Evolutionary conservation across 1,284 basidiomycete genomes (phyloP).

Genomic region (Pisolithus thermaeus): DNA sequence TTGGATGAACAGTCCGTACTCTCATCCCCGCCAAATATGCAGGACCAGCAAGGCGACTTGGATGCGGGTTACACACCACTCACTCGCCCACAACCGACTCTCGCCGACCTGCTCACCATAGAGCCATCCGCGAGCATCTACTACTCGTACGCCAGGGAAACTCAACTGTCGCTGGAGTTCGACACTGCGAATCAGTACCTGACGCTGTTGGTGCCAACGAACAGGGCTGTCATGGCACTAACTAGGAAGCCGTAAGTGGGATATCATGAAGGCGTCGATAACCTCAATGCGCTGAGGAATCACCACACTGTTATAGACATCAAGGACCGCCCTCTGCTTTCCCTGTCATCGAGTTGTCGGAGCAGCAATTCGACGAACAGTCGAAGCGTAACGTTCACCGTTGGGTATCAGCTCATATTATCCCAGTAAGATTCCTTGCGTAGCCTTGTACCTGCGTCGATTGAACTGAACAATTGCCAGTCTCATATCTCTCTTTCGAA

Average conservation of each 20-base stretch:
- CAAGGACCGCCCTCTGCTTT: slow-evolving; percentile 42
- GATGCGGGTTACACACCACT: slow-evolving; percentile 16
- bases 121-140: slow-evolving; percentile 69
- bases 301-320: slow-evolving; percentile 36
- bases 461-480: slow-evolving; percentile 15
- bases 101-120: slow-evolving; percentile 71
- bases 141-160: slow-evolving; percentile 72
- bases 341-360: slow-evolving; percentile 48
- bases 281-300: neutral
- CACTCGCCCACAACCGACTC: slow-evolving; percentile 34
- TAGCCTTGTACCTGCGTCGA: neutral
- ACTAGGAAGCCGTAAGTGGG: slow-evolving; percentile 64
- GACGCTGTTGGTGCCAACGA: slow-evolving; percentile 69
- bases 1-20: slow-evolving; percentile 29
- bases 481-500: slow-evolving; percentile 27
- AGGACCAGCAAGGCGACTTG: neutral
- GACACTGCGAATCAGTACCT: slow-evolving; percentile 30
- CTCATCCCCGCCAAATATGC: slow-evolving; percentile 11
- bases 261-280: neutral
- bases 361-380: slow-evolving; percentile 53
- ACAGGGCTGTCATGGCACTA: slow-evolving; percentile 76
- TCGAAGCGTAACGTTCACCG: slow-evolving; percentile 60
- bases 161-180: slow-evolving; percentile 51
- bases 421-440: slow-evolving; percentile 46
- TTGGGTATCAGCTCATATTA: slow-evolving; percentile 71